phyloP scores from a whole-genome alignment of 768 basidiomycete species.

The Suillus bovinus region DNA sequence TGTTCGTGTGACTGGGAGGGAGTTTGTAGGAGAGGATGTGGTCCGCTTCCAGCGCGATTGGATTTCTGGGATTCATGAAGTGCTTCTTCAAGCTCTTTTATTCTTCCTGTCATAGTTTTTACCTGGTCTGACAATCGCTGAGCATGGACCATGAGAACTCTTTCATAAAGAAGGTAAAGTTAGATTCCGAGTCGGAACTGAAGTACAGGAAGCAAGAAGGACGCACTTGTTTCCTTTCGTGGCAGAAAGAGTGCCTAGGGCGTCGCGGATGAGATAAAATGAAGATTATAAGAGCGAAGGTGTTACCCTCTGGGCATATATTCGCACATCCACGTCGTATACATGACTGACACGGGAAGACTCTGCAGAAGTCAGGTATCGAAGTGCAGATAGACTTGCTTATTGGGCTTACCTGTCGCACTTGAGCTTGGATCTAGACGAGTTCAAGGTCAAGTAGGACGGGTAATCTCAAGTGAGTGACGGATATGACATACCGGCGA shows the following conservation, averaged over 20 bases:
- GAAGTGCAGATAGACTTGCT: not conserved
- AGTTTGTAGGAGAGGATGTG: conserved; percentile 20
- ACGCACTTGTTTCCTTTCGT: conserved; percentile 59
- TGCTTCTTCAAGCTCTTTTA: conserved; percentile 47
- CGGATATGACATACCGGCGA: conserved; percentile 39
- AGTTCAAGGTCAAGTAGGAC: conserved; percentile 5
- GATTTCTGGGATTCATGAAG: conserved; percentile 30
- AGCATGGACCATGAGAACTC: conserved; percentile 53
- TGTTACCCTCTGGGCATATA: conserved; percentile 52
- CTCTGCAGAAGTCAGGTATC: conserved; percentile 27
- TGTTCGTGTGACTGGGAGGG: conserved; percentile 9
- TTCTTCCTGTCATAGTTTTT: conserved; percentile 40
- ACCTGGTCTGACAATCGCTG: conserved; percentile 50
- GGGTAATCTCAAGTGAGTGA: conserved; percentile 4
- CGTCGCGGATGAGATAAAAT: conserved; percentile 10
- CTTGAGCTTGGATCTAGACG: conserved; percentile 50
- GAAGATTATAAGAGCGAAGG: not conserved
- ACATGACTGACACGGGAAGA: conserved; percentile 57
- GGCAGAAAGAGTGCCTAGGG: conserved; percentile 46
- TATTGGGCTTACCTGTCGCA: conserved; percentile 43
- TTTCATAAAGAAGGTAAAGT: conserved; percentile 20
- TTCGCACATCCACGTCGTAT: conserved; percentile 52
- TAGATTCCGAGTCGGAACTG: conserved; percentile 7
- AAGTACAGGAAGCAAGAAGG: not conserved
- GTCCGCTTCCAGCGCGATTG: conserved; percentile 16